Conservation (phyloP, 139 green algal species). For the Choricystis sp. region DNA sequence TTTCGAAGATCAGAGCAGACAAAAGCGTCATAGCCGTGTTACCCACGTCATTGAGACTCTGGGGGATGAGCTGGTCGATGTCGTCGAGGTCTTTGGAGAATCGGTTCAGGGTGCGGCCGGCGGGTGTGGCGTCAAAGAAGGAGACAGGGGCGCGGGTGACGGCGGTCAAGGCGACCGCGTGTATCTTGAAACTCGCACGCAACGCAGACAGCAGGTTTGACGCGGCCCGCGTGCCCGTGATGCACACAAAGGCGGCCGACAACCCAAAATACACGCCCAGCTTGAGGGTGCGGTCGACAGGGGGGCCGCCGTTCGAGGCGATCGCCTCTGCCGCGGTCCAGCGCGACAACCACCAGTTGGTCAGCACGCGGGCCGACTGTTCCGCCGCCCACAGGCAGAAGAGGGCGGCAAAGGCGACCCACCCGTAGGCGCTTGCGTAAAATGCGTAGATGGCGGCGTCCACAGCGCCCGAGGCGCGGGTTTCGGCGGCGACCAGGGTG, state of each 20-base stretch:
- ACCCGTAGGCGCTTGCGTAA: conserved; percentile 23
- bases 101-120: conserved; percentile 77
- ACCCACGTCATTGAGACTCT: conserved; percentile 36
- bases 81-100: conserved; percentile 74
- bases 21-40: conserved; percentile 35
- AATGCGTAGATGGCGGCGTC: conserved; percentile 12
- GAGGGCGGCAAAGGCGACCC: conserved; percentile 11
- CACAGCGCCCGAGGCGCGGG: conserved; percentile 18
- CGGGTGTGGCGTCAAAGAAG: conserved; percentile 89
- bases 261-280: conserved; percentile 32
- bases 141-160: conserved; percentile 38
- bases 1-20: conserved; percentile 60
- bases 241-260: conserved; percentile 16
- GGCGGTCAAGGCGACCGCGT: conserved; percentile 10
- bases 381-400: conserved; percentile 24
- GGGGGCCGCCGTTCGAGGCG: background rate
- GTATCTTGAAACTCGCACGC: conserved; percentile 18
- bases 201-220: conserved; percentile 20
- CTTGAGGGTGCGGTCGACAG: conserved; percentile 8
- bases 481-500: conserved; percentile 14
- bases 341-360: conserved; percentile 28
- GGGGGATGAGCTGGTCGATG: conserved; percentile 57
- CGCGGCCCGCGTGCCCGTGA: conserved; percentile 15
- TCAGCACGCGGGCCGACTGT: conserved; percentile 24
- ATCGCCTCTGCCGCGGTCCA: conserved; percentile 20